These are phyloP conservation scores for Limtongia smithiae DNA, from an alignment of 805 yeast species.

Conservation along the genomic window DNA sequence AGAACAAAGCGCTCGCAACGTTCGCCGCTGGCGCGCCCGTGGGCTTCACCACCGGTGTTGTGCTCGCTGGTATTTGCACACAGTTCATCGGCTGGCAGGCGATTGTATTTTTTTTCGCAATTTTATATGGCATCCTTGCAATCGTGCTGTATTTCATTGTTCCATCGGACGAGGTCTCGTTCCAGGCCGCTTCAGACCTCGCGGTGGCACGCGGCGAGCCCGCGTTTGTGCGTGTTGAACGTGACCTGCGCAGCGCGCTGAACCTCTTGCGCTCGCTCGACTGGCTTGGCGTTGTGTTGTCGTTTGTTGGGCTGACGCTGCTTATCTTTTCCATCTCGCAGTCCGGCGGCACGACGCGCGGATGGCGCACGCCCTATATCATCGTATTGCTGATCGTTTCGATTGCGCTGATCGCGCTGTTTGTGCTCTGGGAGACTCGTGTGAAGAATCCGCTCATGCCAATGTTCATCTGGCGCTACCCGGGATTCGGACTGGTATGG, in stretches of 20 bases:
- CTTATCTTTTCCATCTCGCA: slow-evolving; percentile 47
- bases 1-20: slow-evolving; percentile 32
- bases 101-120: slow-evolving; percentile 43
- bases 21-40: slow-evolving; percentile 51
- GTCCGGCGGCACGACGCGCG: slow-evolving; percentile 40
- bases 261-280: slow-evolving; percentile 43
- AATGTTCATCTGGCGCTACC: slow-evolving; percentile 42
- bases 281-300: slow-evolving; percentile 45
- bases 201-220: slow-evolving; percentile 26
- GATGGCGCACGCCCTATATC: slow-evolving; percentile 49
- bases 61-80: slow-evolving; percentile 46
- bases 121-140: slow-evolving; percentile 37
- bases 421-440: slow-evolving; percentile 43
- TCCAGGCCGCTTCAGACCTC: slow-evolving; percentile 2
- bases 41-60: slow-evolving; percentile 45
- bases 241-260: slow-evolving; percentile 32
- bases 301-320: slow-evolving; percentile 43
- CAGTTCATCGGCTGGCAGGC: slow-evolving; percentile 44
- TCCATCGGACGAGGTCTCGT: slow-evolving; percentile 39
- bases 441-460: slow-evolving; percentile 46
- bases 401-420: slow-evolving; percentile 36
- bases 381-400: slow-evolving; percentile 47
- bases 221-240: slow-evolving; percentile 42
- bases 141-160: slow-evolving; percentile 34
- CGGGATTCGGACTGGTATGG: slow-evolving; percentile 41